These are phyloP conservation scores for Hibiscus tridactylites DNA, from an alignment of 345 rosid genomes.

Conservation along the genomic window DNA sequence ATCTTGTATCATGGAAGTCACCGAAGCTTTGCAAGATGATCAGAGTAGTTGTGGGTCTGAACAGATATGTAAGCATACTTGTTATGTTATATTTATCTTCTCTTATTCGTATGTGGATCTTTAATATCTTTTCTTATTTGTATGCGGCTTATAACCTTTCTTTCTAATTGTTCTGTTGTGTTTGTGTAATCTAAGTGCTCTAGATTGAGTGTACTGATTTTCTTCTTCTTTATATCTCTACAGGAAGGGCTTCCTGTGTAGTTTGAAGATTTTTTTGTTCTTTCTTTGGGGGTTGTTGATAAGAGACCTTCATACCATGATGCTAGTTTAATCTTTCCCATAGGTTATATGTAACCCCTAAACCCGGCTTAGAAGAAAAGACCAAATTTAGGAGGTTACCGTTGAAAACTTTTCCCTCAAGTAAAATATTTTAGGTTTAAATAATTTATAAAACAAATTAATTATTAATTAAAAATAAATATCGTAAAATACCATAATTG, in stretches of 20 bases:
- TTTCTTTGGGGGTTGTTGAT: slow-evolving; percentile 75
- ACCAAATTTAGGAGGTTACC: too few species aligned
- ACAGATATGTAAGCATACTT: slow-evolving; percentile 42
- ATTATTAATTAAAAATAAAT: too few species aligned
- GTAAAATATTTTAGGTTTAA: too few species aligned
- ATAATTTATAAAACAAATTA: too few species aligned
- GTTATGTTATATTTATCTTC: slow-evolving; percentile 4
- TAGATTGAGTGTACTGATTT: background rate
- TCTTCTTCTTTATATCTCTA: background rate
- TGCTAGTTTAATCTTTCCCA: slow-evolving; percentile 52
- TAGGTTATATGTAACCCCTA: slow-evolving; percentile 50
- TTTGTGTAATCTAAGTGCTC: background rate
- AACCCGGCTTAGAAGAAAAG: too few species aligned
- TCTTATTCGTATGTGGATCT: background rate
- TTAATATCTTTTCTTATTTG: background rate
- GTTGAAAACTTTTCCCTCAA: too few species aligned
- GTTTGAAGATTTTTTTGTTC: slow-evolving; percentile 86
- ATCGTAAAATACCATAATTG: too few species aligned
- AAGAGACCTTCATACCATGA: slow-evolving; percentile 73
- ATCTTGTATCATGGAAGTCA: slow-evolving; percentile 24
- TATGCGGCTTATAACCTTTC: background rate
- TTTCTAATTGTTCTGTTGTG: background rate
- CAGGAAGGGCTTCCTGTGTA: slow-evolving; percentile 81
- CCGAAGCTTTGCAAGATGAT: slow-evolving; percentile 35
- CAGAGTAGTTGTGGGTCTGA: slow-evolving; percentile 24